phyloP scores from a whole-genome alignment of 1,284 basidiomycete genomes.

The Trichosporon sp. region DNA sequence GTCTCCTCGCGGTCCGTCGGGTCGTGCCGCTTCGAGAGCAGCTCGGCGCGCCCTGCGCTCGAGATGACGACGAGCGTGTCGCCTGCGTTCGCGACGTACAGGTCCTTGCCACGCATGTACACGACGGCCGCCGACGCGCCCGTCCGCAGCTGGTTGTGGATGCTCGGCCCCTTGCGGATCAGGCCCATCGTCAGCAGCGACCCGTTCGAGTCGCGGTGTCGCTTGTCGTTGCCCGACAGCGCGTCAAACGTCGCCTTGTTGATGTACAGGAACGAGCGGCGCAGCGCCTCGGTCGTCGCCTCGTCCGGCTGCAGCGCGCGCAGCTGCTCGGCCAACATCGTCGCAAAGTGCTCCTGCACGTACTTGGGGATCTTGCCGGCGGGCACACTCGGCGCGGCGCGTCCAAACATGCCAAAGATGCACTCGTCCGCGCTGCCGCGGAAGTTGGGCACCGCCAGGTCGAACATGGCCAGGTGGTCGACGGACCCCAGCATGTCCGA shows the following conservation, averaged over 20 bases:
- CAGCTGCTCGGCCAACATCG: conserved; percentile 61
- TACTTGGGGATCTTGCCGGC: conserved; percentile 59
- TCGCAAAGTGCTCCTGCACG: conserved; percentile 72
- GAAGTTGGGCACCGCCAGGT: conserved; percentile 87
- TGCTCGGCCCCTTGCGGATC: conserved; percentile 10
- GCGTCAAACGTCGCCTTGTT: conserved; percentile 72
- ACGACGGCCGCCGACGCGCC: conserved; percentile 84
- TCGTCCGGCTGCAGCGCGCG: conserved; percentile 57
- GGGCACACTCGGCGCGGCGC: conserved; percentile 59
- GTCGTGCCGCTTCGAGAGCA: conserved; percentile 79
- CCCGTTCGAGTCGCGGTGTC: conserved; percentile 65
- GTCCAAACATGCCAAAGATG: conserved; percentile 95
- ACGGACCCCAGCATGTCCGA: conserved; percentile 81
- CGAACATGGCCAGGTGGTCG: conserved; percentile 81
- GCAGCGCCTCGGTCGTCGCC: conserved; percentile 66
- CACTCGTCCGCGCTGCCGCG: conserved; percentile 72
- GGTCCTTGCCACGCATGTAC: conserved; percentile 73
- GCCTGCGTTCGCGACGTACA: conserved; percentile 89
- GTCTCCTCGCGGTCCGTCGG: conserved; percentile 86
- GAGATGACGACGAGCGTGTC: conserved; percentile 87
- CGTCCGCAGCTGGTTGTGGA: conserved; percentile 55
- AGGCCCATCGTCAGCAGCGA: conserved; percentile 46
- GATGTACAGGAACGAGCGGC: conserved; percentile 76
- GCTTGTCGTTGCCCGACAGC: conserved; percentile 50
- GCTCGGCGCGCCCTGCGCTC: conserved; percentile 66